Evolutionary conservation across 2,329 filamentous ascomycete genomes (phyloP), one percentile per base, ranked within the genome.

Genomic region (Botryotinia calthae): DNA sequence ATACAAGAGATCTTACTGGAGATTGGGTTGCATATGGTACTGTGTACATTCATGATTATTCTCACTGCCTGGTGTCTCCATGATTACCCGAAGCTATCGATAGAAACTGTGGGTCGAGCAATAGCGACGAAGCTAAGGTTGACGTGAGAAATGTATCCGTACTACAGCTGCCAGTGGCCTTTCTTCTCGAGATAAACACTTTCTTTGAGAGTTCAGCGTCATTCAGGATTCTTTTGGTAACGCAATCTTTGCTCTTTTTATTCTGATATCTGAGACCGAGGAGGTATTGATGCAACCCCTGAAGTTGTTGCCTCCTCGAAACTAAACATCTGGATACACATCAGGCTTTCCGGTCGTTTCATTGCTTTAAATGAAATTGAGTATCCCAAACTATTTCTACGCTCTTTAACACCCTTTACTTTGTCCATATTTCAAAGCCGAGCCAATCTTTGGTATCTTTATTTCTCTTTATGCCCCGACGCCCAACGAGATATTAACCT

Each of bases 401-500:
- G 20, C 8, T 48, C 46, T 48, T 5, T 48, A 3, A 0, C 22
- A 5, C 20, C 22, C 22, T 25, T 48, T 25, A 25, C 22, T 25
- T n/a, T 54, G 12, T 54, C 12, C 48, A 54, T 54, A 16, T 7
- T 6, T n/a, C 12, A n/a, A n/a, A 16, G 25, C 25, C 48, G 0
- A n/a, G 12, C 48, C 25, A n/a, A 54, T 54, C 25, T 54, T 54
- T 54, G 48, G 48, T 54, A n/a, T 54, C 48, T 16, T 54, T 34
- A 34, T 5, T 34, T 34, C 34, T 34, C 34, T 34, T 51, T n/a
- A 25, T 14, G 48, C 25, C 25, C 12, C 4, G n/a, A 51, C 4
- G 4, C 25, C 10, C 0, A 14, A 51, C 48, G 10, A 51, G 0
- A 12, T 14, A 6, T 51, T 3, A n/a, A 12, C 1, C n/a, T 10